Conservation (phyloP, 1,284 basidiomycete genomes). For the Puccinia polysora region DNA sequence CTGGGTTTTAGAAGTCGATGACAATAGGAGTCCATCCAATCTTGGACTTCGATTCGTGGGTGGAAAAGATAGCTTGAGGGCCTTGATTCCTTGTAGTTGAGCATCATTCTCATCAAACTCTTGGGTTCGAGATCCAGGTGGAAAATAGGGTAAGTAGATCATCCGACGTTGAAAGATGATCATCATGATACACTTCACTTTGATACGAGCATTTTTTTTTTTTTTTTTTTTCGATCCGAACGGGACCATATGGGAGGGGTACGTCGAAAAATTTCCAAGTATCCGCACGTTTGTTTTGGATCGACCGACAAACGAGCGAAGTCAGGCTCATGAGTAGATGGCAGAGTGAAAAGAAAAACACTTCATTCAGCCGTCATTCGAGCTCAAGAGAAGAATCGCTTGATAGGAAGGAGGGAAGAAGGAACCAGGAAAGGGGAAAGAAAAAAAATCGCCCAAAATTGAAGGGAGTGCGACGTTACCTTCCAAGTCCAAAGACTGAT, state of each 20-base stretch:
- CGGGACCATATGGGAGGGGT: no score
- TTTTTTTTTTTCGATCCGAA: no score
- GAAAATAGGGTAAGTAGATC: slow-evolving; percentile 11
- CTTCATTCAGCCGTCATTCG: no score
- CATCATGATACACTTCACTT: not conserved
- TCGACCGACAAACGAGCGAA: no score
- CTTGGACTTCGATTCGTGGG: not conserved
- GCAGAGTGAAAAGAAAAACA: not conserved
- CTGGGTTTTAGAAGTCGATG: not conserved
- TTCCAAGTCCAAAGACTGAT: slow-evolving; percentile 5
- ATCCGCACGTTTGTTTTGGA: no score
- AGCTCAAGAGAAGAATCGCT: no score
- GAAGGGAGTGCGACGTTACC: no score
- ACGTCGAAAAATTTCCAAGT: no score
- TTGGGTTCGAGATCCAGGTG: not conserved
- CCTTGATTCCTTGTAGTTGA: not conserved
- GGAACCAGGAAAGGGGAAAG: no score
- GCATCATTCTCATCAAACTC: not conserved
- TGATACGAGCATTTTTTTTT: not conserved
- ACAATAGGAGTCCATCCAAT: not conserved
- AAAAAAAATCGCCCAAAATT: no score
- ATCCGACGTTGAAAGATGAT: slow-evolving; percentile 6
- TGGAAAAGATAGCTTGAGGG: not conserved
- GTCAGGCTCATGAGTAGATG: no score
- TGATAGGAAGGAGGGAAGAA: no score